Base-by-base conservation (phyloP, 768 basidiomycete genomes). In the Kwoniella heveanensis region DNA sequence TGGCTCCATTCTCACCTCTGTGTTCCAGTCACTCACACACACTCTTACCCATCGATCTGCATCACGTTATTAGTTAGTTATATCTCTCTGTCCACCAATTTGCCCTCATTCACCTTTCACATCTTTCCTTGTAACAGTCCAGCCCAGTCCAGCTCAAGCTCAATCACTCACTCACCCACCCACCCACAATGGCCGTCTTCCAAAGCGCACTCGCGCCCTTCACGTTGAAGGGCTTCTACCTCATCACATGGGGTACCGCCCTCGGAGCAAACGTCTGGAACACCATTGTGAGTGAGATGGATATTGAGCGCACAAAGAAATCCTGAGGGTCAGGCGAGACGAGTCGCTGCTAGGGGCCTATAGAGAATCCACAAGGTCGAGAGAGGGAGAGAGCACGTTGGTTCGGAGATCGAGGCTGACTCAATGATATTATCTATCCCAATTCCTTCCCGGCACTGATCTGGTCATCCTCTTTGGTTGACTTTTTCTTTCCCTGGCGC, bases 171-270 rank as follows among this genome's bases (percentile, higher is more conserved):
- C n/a, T n/a, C n/a, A n/a, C n/a, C n/a, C 26, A 13, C 58, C 9
- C 49, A 46, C 17, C n/a, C 63, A 72, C 24, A 27, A 70, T 72
- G 72, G 46, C 67, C 32, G 37, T 62, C 24, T 54, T 70, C 57
- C 55, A 69, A 25, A 66, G 68, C 32, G 72, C 69, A n/a, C 62
- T 77, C 6, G 70, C 72, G 56, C 75, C 75, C 19, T 77, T 77
- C 71, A 71, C 70, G 12, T 26, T 74, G 24, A 74, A 74, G 54
- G 75, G 75, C 8, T 77, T 77, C 56, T 77, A 77, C 64, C 75
- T 77, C 58, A 54, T 77, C 7, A 72, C 75, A 5, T 77, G 75
- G 75, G 75, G 73, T 50, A 72, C 75, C 7, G 65, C 72, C n/a
- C 53, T 77, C 19, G 75, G 75, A 21, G 49, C 66, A 19, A 77